phyloP scores from a whole-genome alignment of 2,329 filamentous ascomycete species.

The Cladosporium oxysporum region DNA sequence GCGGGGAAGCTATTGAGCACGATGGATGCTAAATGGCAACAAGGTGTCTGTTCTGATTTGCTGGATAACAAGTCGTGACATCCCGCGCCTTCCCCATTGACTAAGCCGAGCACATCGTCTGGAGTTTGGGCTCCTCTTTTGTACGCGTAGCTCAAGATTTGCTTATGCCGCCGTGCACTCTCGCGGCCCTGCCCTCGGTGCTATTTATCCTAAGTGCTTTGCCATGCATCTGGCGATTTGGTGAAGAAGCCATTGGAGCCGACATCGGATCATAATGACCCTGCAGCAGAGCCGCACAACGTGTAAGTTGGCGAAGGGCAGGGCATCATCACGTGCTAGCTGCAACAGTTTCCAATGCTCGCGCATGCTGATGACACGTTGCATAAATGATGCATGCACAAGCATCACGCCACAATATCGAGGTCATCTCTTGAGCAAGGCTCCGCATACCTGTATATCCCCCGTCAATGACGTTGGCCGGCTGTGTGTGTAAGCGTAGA shows the following conservation, averaged over 20 bases:
- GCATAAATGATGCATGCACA: neutral
- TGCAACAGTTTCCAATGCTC: neutral
- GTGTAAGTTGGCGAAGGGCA: neutral
- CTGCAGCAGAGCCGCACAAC: neutral
- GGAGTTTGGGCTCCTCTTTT: constrained; percentile 8
- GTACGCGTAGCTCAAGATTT: neutral
- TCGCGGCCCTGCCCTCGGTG: constrained; percentile 12
- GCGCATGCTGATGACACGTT: neutral
- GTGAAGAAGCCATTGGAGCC: neutral
- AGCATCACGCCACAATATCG: neutral
- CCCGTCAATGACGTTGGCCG: neutral
- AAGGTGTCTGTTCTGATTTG: constrained; percentile 9
- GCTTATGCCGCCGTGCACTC: neutral
- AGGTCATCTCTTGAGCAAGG: neutral
- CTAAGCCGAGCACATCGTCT: constrained; percentile 14
- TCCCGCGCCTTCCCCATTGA: neutral
- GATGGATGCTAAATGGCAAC: constrained; percentile 14
- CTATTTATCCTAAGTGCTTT: neutral
- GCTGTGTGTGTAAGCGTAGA: neutral
- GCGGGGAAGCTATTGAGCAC: constrained; percentile 19
- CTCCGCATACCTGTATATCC: neutral
- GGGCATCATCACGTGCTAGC: neutral
- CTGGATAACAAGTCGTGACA: constrained; percentile 4
- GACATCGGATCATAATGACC: neutral
- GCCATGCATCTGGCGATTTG: neutral